phyloP scores from a whole-genome alignment of 2,329 filamentous ascomycete species.

The Neofusicoccum kwambonambiense region DNA sequence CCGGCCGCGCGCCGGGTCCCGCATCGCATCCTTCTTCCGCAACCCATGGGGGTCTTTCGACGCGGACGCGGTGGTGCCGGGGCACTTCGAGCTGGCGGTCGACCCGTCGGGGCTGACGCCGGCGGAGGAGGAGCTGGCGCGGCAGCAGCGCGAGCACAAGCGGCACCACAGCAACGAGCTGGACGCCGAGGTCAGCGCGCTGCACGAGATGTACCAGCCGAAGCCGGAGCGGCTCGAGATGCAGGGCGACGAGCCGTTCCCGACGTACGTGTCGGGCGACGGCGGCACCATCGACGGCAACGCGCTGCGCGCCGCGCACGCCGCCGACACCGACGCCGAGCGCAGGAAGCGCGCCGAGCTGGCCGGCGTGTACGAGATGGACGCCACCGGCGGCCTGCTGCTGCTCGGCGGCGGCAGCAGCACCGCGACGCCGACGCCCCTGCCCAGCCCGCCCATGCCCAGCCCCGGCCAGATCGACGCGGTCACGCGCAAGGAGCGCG shows the following conservation, averaged over 20 bases:
- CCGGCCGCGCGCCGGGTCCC: not conserved
- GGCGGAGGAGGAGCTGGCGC: not conserved
- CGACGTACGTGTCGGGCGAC: not conserved
- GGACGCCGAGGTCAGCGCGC: not conserved
- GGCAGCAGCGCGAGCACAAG: not conserved
- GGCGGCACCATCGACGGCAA: not conserved
- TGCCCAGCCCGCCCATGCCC: not conserved
- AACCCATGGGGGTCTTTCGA: not conserved
- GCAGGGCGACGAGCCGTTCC: slow-evolving; percentile 5
- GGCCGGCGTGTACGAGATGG: not conserved
- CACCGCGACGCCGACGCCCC: not conserved
- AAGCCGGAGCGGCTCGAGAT: not conserved
- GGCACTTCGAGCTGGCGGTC: not conserved
- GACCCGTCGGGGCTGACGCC: not conserved
- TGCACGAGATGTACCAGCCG: slow-evolving; percentile 15
- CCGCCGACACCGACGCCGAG: not conserved
- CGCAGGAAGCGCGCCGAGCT: not conserved
- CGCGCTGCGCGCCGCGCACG: not conserved
- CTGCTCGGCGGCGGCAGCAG: not conserved
- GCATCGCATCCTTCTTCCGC: slow-evolving; percentile 9
- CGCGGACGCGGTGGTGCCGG: not conserved
- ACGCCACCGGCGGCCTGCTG: not conserved
- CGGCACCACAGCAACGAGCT: not conserved
- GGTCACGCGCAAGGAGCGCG: not conserved
- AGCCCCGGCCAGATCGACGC: not conserved